Evolutionary conservation across 768 basidiomycete species (phyloP), one percentile per base, ranked within the genome.

Genomic region (Saitozyma sp.): DNA sequence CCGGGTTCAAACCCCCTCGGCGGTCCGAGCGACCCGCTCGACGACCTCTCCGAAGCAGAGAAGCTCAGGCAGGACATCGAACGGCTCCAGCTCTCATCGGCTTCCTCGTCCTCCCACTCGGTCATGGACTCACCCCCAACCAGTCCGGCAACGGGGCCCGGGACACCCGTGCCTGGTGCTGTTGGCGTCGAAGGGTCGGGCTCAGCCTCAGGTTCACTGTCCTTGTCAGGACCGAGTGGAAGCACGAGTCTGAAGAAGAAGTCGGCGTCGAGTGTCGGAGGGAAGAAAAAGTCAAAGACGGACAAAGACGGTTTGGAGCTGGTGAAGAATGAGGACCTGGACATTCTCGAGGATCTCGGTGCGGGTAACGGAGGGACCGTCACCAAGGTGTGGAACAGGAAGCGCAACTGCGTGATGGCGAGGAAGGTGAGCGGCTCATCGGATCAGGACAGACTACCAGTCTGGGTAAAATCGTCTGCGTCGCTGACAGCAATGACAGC

Each of bases 341-440:
- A 89, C 80, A 90, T 94, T 67, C 76, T 98, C 51, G 85, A 86
- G 58, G 96, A 99, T 79, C 84, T 99, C 3, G 96, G 96, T 4
- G 88, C 91, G 68, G 96, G 96, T 4, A 98, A 98, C 74, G 94
- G 96, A 1, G 96, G 96, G 58, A 96, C 94, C 58, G 96, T 99
- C 53, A 93, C 93, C 80, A 91, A 90, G 81, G 94, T 96, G 16
- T 87, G 94, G 79, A 96, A 99, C 76, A 83, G 86, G 13, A 92
- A 92, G 11, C 91, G 92, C 40, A 88, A 88, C 45, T 92, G 87
- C 14, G 85, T 92, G 70, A 98, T 99, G 95, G 96, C 96, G 5
- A 94, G 96, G 83, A 99, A 99, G 87, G 96, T 89, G 73, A 61
- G 87, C 61, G 29, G 29, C 29, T 29, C 29, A 29, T 29, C 29